Evolutionary conservation across 2,329 filamentous ascomycete species (phyloP), one percentile per base, ranked within the genome.

Genomic region (Colletotrichum costaricense): DNA sequence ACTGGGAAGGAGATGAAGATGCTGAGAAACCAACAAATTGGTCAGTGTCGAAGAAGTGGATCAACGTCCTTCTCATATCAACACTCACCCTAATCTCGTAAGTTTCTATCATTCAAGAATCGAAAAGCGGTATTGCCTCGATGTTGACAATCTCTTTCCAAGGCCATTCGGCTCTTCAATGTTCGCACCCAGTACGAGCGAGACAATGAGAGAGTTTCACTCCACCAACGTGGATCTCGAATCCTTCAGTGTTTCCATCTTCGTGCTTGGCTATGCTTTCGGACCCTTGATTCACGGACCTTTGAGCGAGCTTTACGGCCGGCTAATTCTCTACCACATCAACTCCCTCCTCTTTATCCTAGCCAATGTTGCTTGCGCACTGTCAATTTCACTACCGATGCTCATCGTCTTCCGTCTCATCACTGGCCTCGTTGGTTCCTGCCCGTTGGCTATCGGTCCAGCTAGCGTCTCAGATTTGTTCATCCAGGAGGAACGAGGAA

Each of bases 361-460:
- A 9, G 80, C 85, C 54, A 86, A 83, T 54, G 73, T 85, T 8
- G 80, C 74, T 0, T 82, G 80, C 30, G 86, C 86, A 1, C 72
- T 86, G 1, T 81, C 82, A 28, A 80, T 79, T 1, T 82, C 79
- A 64, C 74, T 85, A 2, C 79, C 78, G 22, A 81, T 83, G 76
- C 81, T 89, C 4, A 80, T 88, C 28, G 81, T 79, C 1, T 88
- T 90, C 73, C 86, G 88, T 3, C 84, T 90, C 52, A 74, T 90
- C 0, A 84, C 85, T 2, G 90, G 90, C 2, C 80, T 84, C 24
- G 88, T 86, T 46, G 89, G 87, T 67, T 87, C 85, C 12, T 86
- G 85, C 55, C 86, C 88, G 1, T 78, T 90, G 54, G 89, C 88
- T 0, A 86, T 89, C 63, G 88, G 88, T 8, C 87, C 86, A 11